Evolutionary conservation across 129 eudicot genomes (phyloP), one percentile per base, ranked within the genome.

Genomic region (Glebionis coronaria): DNA sequence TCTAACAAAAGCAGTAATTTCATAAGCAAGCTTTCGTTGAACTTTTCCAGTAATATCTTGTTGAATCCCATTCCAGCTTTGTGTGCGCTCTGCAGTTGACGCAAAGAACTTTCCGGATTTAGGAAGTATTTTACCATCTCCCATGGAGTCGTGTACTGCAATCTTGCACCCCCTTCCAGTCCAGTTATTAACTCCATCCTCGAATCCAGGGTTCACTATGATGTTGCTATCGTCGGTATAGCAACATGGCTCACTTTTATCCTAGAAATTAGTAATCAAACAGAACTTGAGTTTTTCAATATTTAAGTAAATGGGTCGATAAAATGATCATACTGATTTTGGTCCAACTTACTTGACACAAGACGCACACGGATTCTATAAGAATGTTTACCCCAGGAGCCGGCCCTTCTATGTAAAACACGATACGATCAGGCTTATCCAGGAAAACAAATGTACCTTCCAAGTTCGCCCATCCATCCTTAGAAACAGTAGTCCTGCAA

Each of bases 61-160:
- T 73, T 91, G 93, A 85, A 91, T 91, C 44, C 97, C 96, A 57
- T 91, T 88, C 95, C 96, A 91, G 55, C 57, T 76, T 78, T 85
- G 93, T n/a, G 94, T 87, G 12, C 96, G 93, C 52, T 74, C 85
- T 38, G 81, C 79, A 69, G 96, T 73, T 15, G 88, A 73, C 66
- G 83, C 96, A 76, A 87, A 91, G 69, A 66, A 76, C 81, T 91
- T 91, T n/a, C 97, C 96, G 9, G 88, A 83, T 47, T 55, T 29
- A 12, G 97, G 93, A 65, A 70, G 65, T 67, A 91, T n/a, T n/a
- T n/a, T n/a, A n/a, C n/a, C n/a, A n/a, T n/a, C n/a, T n/a, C n/a
- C n/a, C n/a, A n/a, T n/a, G n/a, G n/a, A n/a, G n/a, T n/a, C n/a
- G n/a, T n/a, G n/a, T n/a, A 81, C 59, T 1, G 40, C 70, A 73